Evolutionary conservation across 495 filamentous ascomycete species (phyloP).

Genomic region (Cetradonia linearis): DNA sequence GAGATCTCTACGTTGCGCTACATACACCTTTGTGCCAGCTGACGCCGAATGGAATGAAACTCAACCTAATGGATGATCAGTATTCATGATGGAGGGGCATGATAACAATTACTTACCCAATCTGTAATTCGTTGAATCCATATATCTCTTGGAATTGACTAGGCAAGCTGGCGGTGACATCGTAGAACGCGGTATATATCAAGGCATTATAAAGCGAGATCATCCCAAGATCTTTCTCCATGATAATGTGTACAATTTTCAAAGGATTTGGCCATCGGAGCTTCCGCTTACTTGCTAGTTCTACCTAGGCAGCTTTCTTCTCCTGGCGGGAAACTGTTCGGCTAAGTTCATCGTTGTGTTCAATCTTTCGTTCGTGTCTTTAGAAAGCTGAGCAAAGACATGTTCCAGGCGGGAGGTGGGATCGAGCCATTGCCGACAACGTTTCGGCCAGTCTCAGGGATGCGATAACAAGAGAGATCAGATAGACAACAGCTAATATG

Average conservation of each 20-base stretch:
- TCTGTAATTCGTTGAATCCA: slow-evolving; percentile 53
- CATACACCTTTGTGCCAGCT: no score
- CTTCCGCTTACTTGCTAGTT: slow-evolving; percentile 33
- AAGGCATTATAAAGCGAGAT: slow-evolving; percentile 47
- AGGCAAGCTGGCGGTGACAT: slow-evolving; percentile 48
- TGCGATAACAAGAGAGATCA: slow-evolving; percentile 33
- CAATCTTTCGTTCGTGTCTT: slow-evolving; percentile 24
- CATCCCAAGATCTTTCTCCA: slow-evolving; percentile 53
- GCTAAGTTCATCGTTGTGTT: slow-evolving; percentile 19
- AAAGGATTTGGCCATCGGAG: slow-evolving; percentile 58
- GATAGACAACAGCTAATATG: slow-evolving; percentile 38
- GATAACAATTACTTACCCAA: slow-evolving; percentile 44
- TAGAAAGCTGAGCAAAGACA: slow-evolving; percentile 35
- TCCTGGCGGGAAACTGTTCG: slow-evolving; percentile 23
- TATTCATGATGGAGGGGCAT: not conserved
- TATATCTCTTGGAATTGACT: slow-evolving; percentile 55
- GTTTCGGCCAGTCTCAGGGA: slow-evolving; percentile 45
- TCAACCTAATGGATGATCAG: slow-evolving; percentile 21
- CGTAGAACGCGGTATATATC: slow-evolving; percentile 46
- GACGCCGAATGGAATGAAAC: slow-evolving; percentile 40
- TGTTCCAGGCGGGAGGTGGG: slow-evolving; percentile 28
- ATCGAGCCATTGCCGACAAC: slow-evolving; percentile 43
- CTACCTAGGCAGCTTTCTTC: slow-evolving; percentile 24
- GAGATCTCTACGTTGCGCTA: no score
- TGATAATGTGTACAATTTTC: slow-evolving; percentile 48